Evolutionary conservation across 2,329 filamentous ascomycete genomes (phyloP).

Genomic region (Arthrobotrys pseudoclavata): DNA sequence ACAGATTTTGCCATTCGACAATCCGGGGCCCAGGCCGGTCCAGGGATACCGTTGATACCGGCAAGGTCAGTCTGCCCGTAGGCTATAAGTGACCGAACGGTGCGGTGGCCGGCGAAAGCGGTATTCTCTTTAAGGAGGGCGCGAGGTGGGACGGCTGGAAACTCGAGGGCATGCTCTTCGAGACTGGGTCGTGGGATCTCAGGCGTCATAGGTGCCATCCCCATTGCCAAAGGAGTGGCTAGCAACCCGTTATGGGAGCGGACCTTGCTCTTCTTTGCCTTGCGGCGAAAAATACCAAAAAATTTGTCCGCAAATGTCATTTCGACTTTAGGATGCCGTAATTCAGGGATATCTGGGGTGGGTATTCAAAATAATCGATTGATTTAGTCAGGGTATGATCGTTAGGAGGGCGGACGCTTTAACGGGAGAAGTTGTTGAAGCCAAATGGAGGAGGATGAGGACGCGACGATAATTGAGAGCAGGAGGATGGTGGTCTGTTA

Average conservation of each 20-base stretch:
- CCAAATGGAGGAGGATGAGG: not conserved
- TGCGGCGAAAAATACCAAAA: not conserved
- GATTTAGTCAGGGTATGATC: not conserved
- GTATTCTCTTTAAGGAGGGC: not conserved
- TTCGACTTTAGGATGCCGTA: not conserved
- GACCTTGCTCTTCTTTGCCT: not conserved
- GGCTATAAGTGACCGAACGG: not conserved
- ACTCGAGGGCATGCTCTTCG: not conserved
- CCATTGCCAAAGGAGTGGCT: not conserved
- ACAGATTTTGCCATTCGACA: not conserved
- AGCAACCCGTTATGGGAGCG: not conserved
- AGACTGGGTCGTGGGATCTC: not conserved
- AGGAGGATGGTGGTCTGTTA: not conserved
- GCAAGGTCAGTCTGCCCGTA: slow-evolving; percentile 23
- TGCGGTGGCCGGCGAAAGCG: too few relatives aligned
- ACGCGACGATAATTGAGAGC: not conserved
- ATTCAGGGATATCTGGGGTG: not conserved
- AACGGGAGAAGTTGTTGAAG: not conserved
- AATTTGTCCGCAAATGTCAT: not conserved
- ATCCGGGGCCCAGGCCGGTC: not conserved
- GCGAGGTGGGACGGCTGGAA: not conserved
- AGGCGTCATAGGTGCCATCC: not conserved
- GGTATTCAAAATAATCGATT: not conserved
- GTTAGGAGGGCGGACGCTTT: not conserved
- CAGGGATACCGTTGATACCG: slow-evolving; percentile 2